phyloP scores from a whole-genome alignment of 164 flowering plant species.

The Magnolia sinica region DNA sequence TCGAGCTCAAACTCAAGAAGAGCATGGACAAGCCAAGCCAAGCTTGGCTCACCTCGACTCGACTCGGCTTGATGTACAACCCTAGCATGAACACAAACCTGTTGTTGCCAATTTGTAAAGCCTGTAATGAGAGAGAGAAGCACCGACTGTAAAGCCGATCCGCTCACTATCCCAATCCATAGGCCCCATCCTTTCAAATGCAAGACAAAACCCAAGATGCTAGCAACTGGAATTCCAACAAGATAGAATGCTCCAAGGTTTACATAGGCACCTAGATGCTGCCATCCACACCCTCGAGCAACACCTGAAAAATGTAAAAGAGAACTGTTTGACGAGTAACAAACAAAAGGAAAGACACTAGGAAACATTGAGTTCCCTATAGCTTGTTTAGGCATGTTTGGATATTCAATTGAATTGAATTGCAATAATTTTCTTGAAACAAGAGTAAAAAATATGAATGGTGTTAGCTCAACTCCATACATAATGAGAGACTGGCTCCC shows the following conservation, averaged over 20 bases:
- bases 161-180: constrained; percentile 66
- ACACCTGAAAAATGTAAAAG: constrained; percentile 37
- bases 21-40: too few relatives aligned
- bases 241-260: constrained; percentile 72
- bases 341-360: too few relatives aligned
- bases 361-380: too few relatives aligned
- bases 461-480: too few relatives aligned
- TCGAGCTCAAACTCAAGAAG: too few relatives aligned
- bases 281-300: constrained; percentile 88
- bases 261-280: constrained; percentile 66
- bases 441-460: too few relatives aligned
- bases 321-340: not conserved
- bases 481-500: too few relatives aligned
- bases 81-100: constrained; percentile 27
- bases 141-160: constrained; percentile 44
- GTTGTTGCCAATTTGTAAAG: constrained; percentile 62
- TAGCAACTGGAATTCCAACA: constrained; percentile 62
- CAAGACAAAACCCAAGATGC: constrained; percentile 39
- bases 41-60: too few relatives aligned
- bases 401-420: too few relatives aligned
- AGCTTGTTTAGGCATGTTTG: too few relatives aligned
- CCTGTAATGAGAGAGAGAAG: constrained; percentile 43
- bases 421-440: too few relatives aligned
- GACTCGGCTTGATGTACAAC: too few relatives aligned
- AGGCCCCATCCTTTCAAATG: constrained; percentile 60